These are phyloP conservation scores for Elsinoe necatrix DNA, from an alignment of 2,329 filamentous ascomycete genomes.

Conservation along the genomic window DNA sequence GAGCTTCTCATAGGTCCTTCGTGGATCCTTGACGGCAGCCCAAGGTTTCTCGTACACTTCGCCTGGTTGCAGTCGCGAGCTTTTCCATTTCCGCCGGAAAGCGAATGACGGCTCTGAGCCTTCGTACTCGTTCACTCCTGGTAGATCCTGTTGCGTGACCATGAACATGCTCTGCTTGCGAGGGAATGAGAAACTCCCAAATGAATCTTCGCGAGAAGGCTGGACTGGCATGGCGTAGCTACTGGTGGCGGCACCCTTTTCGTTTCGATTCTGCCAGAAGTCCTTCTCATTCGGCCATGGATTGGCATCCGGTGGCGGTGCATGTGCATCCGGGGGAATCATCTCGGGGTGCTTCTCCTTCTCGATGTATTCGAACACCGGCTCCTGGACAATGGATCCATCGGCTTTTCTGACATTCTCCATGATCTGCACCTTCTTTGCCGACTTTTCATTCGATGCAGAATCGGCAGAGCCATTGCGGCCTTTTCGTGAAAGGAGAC, in stretches of 20 bases:
- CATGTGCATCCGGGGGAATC: not conserved
- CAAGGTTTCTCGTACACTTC: slow-evolving; percentile 19
- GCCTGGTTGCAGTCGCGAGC: slow-evolving; percentile 4
- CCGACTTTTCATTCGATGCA: slow-evolving; percentile 5
- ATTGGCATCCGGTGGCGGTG: slow-evolving; percentile 4
- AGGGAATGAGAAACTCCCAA: slow-evolving; percentile 7
- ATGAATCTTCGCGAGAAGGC: slow-evolving; percentile 1
- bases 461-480: slow-evolving; percentile 11
- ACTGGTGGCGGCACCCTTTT: not conserved
- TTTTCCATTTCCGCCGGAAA: slow-evolving; percentile 7
- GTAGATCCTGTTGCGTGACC: slow-evolving; percentile 1
- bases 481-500: slow-evolving; percentile 6
- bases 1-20: slow-evolving; percentile 14
- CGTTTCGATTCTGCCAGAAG: slow-evolving; percentile 2
- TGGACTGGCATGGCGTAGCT: slow-evolving; percentile 4
- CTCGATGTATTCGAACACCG: slow-evolving; percentile 2
- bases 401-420: slow-evolving; percentile 11
- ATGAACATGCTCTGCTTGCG: slow-evolving; percentile 12
- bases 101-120: not conserved
- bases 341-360: not conserved
- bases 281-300: slow-evolving; percentile 10
- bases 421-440: slow-evolving; percentile 3
- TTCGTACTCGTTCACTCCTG: not conserved
- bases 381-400: slow-evolving; percentile 6
- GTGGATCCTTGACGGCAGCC: slow-evolving; percentile 15